A percentile compares a stretch with the other conserved stretches of the same genome.
Conservation (phyloP, 768 basidiomycete species). For the Kwoniella sp. region DNA sequence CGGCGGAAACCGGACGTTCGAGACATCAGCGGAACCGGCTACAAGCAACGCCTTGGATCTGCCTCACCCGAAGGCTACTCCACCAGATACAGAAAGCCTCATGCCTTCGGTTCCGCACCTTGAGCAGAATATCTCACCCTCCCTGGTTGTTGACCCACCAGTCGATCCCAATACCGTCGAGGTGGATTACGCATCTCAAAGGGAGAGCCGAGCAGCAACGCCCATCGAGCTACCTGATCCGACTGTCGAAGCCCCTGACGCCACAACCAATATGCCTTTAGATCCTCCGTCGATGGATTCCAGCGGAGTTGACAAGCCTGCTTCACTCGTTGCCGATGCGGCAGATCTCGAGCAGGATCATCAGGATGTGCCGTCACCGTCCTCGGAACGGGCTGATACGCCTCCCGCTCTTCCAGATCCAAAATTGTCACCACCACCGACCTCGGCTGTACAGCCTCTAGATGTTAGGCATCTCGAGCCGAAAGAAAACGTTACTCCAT, state of each 20-base stretch:
- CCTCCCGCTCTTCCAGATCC: slow-evolving; percentile 27
- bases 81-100: not conserved
- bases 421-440: slow-evolving; percentile 23
- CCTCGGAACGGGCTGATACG: slow-evolving; percentile 7
- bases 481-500: slow-evolving; percentile 4
- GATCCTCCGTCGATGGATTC: too few relatives aligned
- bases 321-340: slow-evolving; percentile 15
- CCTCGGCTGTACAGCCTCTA: slow-evolving; percentile 6
- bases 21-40: not conserved
- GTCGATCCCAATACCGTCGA: not conserved
- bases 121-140: not conserved
- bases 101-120: not conserved
- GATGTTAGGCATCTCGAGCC: slow-evolving; percentile 10
- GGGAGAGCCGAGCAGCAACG: too few relatives aligned
- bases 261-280: not conserved
- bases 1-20: not conserved
- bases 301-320: too few relatives aligned
- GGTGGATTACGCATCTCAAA: too few relatives aligned
- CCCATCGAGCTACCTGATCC: not conserved
- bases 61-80: not conserved
- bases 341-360: slow-evolving; percentile 1
- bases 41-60: not conserved
- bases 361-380: slow-evolving; percentile 9
- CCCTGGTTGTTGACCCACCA: slow-evolving; percentile 2
- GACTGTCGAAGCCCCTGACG: slow-evolving; percentile 9